phyloP scores from a whole-genome alignment of 2,329 filamentous ascomycete species.

The Xylaria hypoxylon region DNA sequence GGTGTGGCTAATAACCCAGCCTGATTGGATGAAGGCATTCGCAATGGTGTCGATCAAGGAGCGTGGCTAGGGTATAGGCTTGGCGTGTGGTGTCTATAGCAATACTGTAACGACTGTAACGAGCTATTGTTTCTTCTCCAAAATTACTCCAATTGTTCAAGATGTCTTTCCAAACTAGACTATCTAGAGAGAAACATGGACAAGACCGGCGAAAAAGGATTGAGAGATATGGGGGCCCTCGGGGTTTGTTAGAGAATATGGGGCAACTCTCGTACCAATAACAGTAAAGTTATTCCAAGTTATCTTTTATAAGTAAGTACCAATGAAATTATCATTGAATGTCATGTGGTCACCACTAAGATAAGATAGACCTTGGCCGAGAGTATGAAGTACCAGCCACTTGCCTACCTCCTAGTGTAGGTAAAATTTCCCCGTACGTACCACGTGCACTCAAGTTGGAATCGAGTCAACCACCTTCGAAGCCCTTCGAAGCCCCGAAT shows the following conservation, averaged over 20 bases:
- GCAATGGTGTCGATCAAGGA: constrained; percentile 40
- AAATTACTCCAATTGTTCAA: constrained; percentile 35
- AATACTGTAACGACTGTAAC: constrained; percentile 6
- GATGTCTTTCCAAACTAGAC: constrained; percentile 41
- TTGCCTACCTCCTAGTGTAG: no score
- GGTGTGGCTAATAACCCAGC: constrained; percentile 51
- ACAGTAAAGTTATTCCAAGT: constrained; percentile 26
- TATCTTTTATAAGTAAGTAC: neutral
- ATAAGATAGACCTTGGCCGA: constrained; percentile 4
- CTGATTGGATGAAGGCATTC: constrained; percentile 52
- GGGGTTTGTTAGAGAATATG: constrained; percentile 18
- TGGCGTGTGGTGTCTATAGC: constrained; percentile 16
- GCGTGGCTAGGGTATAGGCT: constrained; percentile 20
- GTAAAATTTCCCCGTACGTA: no score
- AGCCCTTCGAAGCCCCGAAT: neutral
- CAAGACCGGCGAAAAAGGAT: constrained; percentile 48
- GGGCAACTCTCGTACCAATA: constrained; percentile 32
- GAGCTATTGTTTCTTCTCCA: constrained; percentile 32
- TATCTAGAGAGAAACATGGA: constrained; percentile 44
- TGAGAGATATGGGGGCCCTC: constrained; percentile 25
- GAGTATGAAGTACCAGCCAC: neutral
- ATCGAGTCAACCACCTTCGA: constrained; percentile 1
- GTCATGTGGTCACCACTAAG: constrained; percentile 26
- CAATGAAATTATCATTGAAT: constrained; percentile 13
- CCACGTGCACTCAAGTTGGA: neutral